Conservation (phyloP, 345 rosid genomes). For the Streptanthus diversifolius region DNA sequence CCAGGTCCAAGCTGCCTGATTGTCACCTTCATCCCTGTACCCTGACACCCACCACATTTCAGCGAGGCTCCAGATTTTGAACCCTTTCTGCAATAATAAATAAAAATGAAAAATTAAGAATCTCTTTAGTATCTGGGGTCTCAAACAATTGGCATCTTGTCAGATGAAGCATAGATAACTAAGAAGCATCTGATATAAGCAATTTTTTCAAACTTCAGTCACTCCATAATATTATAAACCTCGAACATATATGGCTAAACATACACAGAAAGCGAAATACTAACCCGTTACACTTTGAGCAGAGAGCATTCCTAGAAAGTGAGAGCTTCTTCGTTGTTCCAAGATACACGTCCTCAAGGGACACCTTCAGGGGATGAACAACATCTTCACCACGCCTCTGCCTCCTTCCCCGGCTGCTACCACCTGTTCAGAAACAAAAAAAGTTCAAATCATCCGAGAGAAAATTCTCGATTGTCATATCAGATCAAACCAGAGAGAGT, state of each 20-base stretch:
- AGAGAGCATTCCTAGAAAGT: slow-evolving; percentile 66
- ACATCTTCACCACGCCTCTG: slow-evolving; percentile 87
- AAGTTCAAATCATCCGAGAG: not conserved
- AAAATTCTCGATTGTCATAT: not conserved
- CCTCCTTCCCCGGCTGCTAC: slow-evolving; percentile 65
- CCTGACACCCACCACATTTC: slow-evolving; percentile 73
- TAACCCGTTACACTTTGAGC: slow-evolving; percentile 76
- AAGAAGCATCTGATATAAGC: too few species aligned
- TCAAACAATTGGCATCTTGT: not conserved
- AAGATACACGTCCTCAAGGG: slow-evolving; percentile 68
- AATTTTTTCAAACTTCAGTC: too few species aligned
- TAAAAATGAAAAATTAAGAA: too few species aligned
- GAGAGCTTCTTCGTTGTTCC: slow-evolving; percentile 83
- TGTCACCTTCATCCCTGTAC: slow-evolving; percentile 80
- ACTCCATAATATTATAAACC: too few species aligned
- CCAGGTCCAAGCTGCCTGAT: slow-evolving; percentile 82
- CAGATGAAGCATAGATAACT: too few species aligned
- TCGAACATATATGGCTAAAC: not conserved
- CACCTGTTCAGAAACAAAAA: slow-evolving; percentile 38
- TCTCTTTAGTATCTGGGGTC: not conserved
- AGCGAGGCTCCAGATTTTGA: slow-evolving; percentile 79
- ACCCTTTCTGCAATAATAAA: slow-evolving; percentile 55
- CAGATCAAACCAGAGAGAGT: too few species aligned
- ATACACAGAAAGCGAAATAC: not conserved
- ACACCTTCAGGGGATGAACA: slow-evolving; percentile 71